Conservation (phyloP, 768 basidiomycete genomes). For the Mycena venus region DNA sequence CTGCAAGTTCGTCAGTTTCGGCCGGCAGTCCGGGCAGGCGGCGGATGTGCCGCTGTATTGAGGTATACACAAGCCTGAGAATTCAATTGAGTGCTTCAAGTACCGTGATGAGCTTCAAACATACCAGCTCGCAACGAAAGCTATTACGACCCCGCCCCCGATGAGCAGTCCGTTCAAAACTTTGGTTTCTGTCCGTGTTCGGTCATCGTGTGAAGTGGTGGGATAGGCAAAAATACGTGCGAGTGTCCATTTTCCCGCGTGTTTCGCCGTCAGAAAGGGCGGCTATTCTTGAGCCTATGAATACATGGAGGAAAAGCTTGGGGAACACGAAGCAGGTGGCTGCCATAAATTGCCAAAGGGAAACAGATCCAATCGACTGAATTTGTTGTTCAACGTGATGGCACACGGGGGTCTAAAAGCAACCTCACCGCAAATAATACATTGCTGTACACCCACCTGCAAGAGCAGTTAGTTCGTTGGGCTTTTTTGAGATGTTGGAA, state of each 20-base stretch:
- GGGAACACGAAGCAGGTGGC: conserved; percentile 83
- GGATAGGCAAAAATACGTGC: conserved; percentile 53
- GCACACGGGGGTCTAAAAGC: background rate
- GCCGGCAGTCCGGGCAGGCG: conserved; percentile 62
- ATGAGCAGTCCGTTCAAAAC: conserved; percentile 74
- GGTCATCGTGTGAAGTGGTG: conserved; percentile 17
- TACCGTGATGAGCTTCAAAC: conserved; percentile 39
- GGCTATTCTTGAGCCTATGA: conserved; percentile 84
- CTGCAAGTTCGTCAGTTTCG: conserved; percentile 66
- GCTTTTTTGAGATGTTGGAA: background rate
- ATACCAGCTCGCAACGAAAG: conserved; percentile 76
- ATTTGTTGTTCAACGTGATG: background rate
- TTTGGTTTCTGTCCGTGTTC: conserved; percentile 64
- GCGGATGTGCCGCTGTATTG: conserved; percentile 73
- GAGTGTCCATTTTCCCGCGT: conserved; percentile 80
- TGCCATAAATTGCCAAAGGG: conserved; percentile 79
- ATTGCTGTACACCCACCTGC: conserved; percentile 84
- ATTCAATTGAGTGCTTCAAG: conserved; percentile 24
- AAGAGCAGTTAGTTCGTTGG: background rate
- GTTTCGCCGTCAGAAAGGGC: conserved; percentile 82
- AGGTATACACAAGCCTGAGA: conserved; percentile 73
- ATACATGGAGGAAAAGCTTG: conserved; percentile 78
- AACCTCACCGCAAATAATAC: conserved; percentile 74
- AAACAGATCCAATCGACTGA: conserved; percentile 81
- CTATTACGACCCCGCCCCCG: conserved; percentile 69